Evolutionary conservation across 2,329 filamentous ascomycete genomes (phyloP), one percentile per base, ranked within the genome.

Genomic region (Exserohilum rostratum): DNA sequence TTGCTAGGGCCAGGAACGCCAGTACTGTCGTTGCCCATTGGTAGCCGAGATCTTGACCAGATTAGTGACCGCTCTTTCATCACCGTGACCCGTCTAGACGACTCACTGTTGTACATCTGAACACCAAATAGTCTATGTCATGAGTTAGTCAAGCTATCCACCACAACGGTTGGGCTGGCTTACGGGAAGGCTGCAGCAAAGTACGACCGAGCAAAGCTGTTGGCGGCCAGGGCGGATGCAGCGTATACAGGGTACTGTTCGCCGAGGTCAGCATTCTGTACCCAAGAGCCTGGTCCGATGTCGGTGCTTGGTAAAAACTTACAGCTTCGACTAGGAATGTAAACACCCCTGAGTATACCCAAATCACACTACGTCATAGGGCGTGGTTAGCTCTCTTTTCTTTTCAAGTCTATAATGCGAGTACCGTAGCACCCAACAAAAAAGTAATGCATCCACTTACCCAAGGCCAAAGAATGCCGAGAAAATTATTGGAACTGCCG

Each of bases 321-420:
- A 80, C 78, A 62, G 75, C 77, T 64, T 88, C 85, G 10, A 93
- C 91, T 60, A 96, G 79, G 77, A 96, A 96, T 11, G 91, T 96
- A 75, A 96, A 96, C 62, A 96, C 86, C 47, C 91, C 91, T 52
- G 86, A 88, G 76, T 91, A 97, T 27, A 89, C 86, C 53, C 96
- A 83, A 56, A 96, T 83, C 49, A 85, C 88, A 47, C 90, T 91
- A 62, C 39, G 46, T 55, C 49, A 66, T 67, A 56, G 37, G 47
- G 30, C 13, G 54, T 61, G 60, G 66, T 75, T 67, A 74, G 71
- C 56, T 67, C 71, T 34, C 74, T 65, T 74, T 72, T 34, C 55
- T 61, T 31, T 56, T 61, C 50, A 31, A 25, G 61, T 66, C 52
- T 6, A 67, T 62, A 60, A 55, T 62, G 64, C 55, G 43, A 63